Base-by-base conservation (phyloP, 306 rosid species). In the Purshia tridentata region DNA sequence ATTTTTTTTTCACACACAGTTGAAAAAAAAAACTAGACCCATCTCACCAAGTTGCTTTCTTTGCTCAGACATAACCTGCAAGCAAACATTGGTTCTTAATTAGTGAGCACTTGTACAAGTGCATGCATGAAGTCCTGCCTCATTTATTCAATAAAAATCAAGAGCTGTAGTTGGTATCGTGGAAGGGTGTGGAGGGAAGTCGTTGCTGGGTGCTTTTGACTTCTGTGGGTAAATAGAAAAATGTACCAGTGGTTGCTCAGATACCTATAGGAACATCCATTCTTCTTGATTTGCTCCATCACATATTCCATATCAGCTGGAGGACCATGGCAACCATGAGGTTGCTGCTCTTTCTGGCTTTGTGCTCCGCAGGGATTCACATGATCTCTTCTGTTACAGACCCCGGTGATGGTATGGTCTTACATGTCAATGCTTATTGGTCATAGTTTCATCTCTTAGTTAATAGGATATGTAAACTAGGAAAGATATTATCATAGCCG, bases 351-450 rank as follows among this genome's bases (percentile, higher is more conserved):
- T 80, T 84, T 77, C 78, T 87, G 77, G 88, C 82, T 75, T 46
- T 89, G 53, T 81, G 80, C 63, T 83, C 78, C 72, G 77, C 81
- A 51, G 71, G 90, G 65, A 69, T 86, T 78, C 82, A 81, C 51
- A 37, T 78, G 50, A 63, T 76, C 45, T 72, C 70, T 60, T 81
- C 96, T 4, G n/a, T 61, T 41, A 90, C 96, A 52, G 74, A 90
- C 70, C 22, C 86, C 50, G 76, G 48, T 65, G 97, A 91, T 37
- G 90, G 97, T 91, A 88, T 72, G 51, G 51, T 84, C 35, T 7
- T 14, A 29, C 6, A 6, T 46, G 11, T 44, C 37, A 44, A 37
- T 71, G 9, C 47, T 18, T 53, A 5, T 37, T 73, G 41, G 54
- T 70, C 4, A 52, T 53, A 14, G 67, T 6, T 54, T 14, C 39